phyloP scores from a whole-genome alignment of 352 stramenopile genomes.

The Thalassiosira hispida region DNA sequence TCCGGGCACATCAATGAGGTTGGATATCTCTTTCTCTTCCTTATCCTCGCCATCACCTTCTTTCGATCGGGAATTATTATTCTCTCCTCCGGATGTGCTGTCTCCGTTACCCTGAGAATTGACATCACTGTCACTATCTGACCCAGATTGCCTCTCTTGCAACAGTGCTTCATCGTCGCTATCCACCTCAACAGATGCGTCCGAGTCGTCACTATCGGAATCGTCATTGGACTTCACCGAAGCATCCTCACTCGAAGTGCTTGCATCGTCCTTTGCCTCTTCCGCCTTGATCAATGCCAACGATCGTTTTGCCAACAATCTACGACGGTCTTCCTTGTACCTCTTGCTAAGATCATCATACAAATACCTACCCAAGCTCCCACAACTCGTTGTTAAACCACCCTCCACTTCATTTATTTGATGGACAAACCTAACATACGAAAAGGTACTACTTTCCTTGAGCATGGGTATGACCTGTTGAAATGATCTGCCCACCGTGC shows the following conservation, averaged over 20 bases:
- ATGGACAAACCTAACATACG: conserved; percentile 79
- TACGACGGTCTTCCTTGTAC: conserved; percentile 73
- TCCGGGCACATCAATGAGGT: conserved; percentile 27
- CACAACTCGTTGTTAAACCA: conserved; percentile 71
- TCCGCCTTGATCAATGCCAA: conserved; percentile 43
- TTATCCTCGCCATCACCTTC: conserved; percentile 21
- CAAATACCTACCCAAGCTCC: conserved; percentile 65
- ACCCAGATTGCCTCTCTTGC: conserved; percentile 12
- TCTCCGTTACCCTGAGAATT: conserved; percentile 9
- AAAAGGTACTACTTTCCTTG: conserved; percentile 70
- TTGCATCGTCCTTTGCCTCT: conserved; percentile 58
- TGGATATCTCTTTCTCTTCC: conserved; percentile 13
- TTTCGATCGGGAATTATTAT: not conserved
- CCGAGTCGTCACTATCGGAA: conserved; percentile 67
- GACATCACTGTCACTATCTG: conserved; percentile 14
- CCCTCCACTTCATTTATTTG: conserved; percentile 45
- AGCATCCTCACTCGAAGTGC: conserved; percentile 48
- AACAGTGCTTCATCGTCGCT: conserved; percentile 80
- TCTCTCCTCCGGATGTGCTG: not conserved
- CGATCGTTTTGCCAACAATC: conserved; percentile 65
- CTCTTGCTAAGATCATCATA: conserved; percentile 68
- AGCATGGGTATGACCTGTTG: conserved; percentile 83
- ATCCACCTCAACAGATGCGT: conserved; percentile 69
- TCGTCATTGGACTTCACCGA: conserved; percentile 58
- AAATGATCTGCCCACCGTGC: conserved; percentile 81